Conservation (phyloP, 495 filamentous ascomycete species). For the Annulohypoxylon moriforme region DNA sequence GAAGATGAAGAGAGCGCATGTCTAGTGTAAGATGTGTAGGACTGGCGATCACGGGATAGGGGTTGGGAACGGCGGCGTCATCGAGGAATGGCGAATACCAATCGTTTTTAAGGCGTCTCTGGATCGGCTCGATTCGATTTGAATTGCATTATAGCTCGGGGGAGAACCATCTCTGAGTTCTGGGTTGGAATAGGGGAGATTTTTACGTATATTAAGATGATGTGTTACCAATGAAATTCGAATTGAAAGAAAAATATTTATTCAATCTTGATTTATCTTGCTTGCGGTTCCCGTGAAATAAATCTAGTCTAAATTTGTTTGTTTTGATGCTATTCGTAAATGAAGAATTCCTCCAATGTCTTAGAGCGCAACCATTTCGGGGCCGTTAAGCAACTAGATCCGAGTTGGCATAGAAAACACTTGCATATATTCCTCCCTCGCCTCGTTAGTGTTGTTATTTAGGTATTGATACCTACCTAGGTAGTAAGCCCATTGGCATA, state of each 20-base stretch:
- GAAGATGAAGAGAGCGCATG: background rate
- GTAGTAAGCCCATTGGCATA: background rate
- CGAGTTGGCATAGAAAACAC: background rate
- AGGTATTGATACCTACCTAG: background rate
- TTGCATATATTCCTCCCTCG: background rate
- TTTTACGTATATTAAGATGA: slow-evolving; percentile 9
- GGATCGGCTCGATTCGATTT: slow-evolving; percentile 7
- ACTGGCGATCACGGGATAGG: background rate
- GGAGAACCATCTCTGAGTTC: background rate
- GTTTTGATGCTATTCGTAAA: background rate
- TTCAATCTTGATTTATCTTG: background rate
- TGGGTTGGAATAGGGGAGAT: slow-evolving; percentile 9
- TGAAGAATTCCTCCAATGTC: background rate
- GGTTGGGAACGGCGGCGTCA: slow-evolving; percentile 4
- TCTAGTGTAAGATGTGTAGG: background rate
- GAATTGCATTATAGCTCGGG: slow-evolving; percentile 18
- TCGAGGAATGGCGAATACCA: slow-evolving; percentile 10
- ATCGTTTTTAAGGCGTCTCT: slow-evolving; percentile 12
- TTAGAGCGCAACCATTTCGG: background rate
- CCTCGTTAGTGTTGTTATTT: background rate
- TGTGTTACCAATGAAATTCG: slow-evolving; percentile 9
- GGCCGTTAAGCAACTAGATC: background rate
- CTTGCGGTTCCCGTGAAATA: background rate
- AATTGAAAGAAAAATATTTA: background rate
- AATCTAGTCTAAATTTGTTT: background rate